Evolutionary conservation across 1,139 yeast genomes (phyloP).

Genomic region (Pichia sp.): DNA sequence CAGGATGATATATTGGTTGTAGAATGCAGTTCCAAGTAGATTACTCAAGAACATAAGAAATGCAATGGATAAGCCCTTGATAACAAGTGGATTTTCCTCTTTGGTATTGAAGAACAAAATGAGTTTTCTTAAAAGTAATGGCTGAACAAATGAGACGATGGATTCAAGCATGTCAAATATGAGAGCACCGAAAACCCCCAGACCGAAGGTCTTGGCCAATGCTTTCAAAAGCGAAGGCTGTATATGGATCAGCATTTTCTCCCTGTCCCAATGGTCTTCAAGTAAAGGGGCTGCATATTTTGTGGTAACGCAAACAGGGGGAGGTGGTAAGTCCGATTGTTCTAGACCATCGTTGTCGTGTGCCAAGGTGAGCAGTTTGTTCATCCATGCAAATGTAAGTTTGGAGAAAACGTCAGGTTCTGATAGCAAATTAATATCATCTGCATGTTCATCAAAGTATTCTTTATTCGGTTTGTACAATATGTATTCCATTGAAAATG

Average conservation of each 20-base stretch:
- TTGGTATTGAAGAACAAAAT: slow-evolving; percentile 37
- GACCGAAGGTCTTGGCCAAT: slow-evolving; percentile 43
- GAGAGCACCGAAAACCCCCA: slow-evolving; percentile 36
- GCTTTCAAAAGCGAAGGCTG: slow-evolving; percentile 37
- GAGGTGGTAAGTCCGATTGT: slow-evolving; percentile 46
- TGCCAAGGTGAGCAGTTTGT: slow-evolving; percentile 42
- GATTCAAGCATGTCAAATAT: slow-evolving; percentile 40
- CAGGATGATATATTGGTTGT: slow-evolving; percentile 45
- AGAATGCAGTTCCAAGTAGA: slow-evolving; percentile 38
- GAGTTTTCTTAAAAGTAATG: slow-evolving; percentile 46
- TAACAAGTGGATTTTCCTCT: slow-evolving; percentile 33
- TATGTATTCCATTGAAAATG: slow-evolving; percentile 34
- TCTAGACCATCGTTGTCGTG: slow-evolving; percentile 41
- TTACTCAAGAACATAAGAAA: slow-evolving; percentile 43
- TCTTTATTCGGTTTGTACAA: slow-evolving; percentile 40
- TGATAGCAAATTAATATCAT: slow-evolving; percentile 24
- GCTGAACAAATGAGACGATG: slow-evolving; percentile 43
- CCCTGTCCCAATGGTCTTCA: slow-evolving; percentile 32
- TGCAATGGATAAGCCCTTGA: slow-evolving; percentile 48
- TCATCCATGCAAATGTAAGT: slow-evolving; percentile 59
- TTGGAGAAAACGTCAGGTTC: slow-evolving; percentile 43
- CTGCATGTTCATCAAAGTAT: slow-evolving; percentile 32
- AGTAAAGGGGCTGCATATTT: slow-evolving; percentile 29
- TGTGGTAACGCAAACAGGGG: slow-evolving; percentile 44
- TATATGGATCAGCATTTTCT: slow-evolving; percentile 18